Percentiles rank a stretch among this genome's conserved stretches.
These are phyloP conservation scores for Moricandia moricandioides DNA, from an alignment of 345 rosid genomes.

Conservation along the genomic window DNA sequence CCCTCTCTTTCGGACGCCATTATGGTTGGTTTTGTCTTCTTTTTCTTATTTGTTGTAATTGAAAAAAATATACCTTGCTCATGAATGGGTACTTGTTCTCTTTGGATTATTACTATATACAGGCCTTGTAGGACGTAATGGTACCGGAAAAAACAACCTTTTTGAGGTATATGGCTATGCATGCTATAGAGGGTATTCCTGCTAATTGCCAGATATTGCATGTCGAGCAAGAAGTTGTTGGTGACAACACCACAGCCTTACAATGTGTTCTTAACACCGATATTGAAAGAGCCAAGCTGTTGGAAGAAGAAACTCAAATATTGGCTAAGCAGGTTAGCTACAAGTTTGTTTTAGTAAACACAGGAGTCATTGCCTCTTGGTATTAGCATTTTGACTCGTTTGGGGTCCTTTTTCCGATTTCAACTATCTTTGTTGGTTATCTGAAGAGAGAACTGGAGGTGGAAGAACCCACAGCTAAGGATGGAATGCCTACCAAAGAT, in stretches of 20 bases:
- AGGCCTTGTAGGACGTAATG: conserved; percentile 99
- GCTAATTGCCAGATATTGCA: conserved; percentile 92
- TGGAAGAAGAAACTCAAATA: conserved; percentile 75
- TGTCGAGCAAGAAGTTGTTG: conserved; percentile 96
- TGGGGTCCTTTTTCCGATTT: background rate
- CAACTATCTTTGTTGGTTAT: conserved; percentile 17
- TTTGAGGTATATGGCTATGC: conserved; percentile 96
- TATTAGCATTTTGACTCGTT: conserved; percentile 4
- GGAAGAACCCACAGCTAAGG: conserved; percentile 50
- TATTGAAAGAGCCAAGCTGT: conserved; percentile 77
- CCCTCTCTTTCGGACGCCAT: conserved; percentile 93
- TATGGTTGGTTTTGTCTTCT: conserved; percentile 62
- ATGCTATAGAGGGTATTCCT: conserved; percentile 97
- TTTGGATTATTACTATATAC: conserved; percentile 27
- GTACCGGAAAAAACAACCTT: conserved; percentile 98
- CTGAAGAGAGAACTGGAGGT: conserved; percentile 71
- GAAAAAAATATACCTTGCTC: no score
- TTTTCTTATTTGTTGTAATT: no score
- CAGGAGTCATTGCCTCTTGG: conserved; percentile 14
- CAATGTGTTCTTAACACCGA: conserved; percentile 95
- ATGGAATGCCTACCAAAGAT: conserved; percentile 46
- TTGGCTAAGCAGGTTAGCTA: conserved; percentile 66
- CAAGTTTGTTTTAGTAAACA: conserved; percentile 10
- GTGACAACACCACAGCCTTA: conserved; percentile 82
- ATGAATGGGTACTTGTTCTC: conserved; percentile 11